These are phyloP conservation scores for Russula foetens DNA, from an alignment of 768 basidiomycete genomes.

Conservation along the genomic window DNA sequence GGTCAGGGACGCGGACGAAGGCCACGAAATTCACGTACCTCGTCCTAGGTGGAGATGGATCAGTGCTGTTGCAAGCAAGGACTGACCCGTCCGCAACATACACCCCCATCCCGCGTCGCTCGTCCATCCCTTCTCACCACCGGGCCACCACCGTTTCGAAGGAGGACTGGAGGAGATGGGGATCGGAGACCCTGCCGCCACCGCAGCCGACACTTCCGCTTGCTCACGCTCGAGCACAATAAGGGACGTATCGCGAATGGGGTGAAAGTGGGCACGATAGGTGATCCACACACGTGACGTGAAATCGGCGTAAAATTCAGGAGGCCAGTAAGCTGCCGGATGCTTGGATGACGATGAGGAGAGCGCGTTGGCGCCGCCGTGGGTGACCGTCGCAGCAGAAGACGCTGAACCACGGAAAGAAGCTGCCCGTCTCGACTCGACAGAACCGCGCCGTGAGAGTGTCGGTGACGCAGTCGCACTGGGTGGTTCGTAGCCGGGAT, in stretches of 20 bases:
- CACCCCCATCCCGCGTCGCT: constrained; percentile 89
- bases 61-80: constrained; percentile 74
- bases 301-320: constrained; percentile 83
- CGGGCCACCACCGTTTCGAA: constrained; percentile 53
- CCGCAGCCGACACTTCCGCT: constrained; percentile 24
- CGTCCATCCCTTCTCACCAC: constrained; percentile 71
- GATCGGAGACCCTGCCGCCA: not conserved
- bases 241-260: constrained; percentile 61
- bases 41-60: constrained; percentile 66
- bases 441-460: constrained; percentile 31
- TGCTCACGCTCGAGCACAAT: constrained; percentile 31
- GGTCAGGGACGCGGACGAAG: not conserved
- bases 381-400: constrained; percentile 27
- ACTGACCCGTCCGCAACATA: constrained; percentile 85
- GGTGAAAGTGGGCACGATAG: constrained; percentile 80
- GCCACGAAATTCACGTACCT: constrained; percentile 35
- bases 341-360: constrained; percentile 29
- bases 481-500: constrained; percentile 59
- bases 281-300: constrained; percentile 85
- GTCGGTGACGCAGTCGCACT: constrained; percentile 19
- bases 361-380: constrained; percentile 24
- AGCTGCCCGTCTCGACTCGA: constrained; percentile 37
- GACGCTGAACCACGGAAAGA: constrained; percentile 39
- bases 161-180: constrained; percentile 33
- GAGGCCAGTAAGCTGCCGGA: constrained; percentile 47